Percentiles rank a stretch among this genome's conserved stretches.
Conservation (phyloP, 495 filamentous ascomycete genomes). For the Podospora conica region DNA sequence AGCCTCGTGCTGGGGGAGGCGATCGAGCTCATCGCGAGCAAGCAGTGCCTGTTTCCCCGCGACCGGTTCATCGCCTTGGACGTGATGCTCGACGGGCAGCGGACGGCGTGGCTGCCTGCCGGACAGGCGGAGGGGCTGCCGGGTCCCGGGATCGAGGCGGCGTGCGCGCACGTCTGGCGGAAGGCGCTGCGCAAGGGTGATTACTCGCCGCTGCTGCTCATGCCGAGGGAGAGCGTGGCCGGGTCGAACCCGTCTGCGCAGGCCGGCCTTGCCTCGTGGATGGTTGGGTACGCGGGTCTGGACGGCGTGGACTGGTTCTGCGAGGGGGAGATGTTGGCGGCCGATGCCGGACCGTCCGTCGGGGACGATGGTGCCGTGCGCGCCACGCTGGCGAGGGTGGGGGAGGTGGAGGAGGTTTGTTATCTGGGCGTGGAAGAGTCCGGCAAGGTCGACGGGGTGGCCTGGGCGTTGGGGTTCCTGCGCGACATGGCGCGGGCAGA, state of each 20-base stretch:
- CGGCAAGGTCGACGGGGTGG: background rate
- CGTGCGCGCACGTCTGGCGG: background rate
- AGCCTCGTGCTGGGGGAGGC: background rate
- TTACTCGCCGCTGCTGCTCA: background rate
- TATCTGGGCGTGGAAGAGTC: background rate
- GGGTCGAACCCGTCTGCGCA: background rate
- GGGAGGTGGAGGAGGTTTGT: background rate
- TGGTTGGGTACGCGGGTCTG: background rate
- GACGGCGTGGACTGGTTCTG: background rate
- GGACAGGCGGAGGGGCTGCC: background rate
- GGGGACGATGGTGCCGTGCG: background rate
- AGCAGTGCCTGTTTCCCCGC: background rate
- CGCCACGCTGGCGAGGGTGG: background rate
- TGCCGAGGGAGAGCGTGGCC: background rate
- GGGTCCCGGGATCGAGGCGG: background rate
- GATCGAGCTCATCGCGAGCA: background rate
- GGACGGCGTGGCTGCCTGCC: background rate
- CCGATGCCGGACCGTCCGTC: background rate
- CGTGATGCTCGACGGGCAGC: background rate
- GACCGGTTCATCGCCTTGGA: background rate
- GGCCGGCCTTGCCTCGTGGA: background rate
- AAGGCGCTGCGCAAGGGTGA: background rate
- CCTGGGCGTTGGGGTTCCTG: background rate
- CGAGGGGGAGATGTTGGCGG: fast-evolving
- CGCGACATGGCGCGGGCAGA: background rate